phyloP scores from a whole-genome alignment of 441 rosid species.

The Bocquillonia castaneifolia region DNA sequence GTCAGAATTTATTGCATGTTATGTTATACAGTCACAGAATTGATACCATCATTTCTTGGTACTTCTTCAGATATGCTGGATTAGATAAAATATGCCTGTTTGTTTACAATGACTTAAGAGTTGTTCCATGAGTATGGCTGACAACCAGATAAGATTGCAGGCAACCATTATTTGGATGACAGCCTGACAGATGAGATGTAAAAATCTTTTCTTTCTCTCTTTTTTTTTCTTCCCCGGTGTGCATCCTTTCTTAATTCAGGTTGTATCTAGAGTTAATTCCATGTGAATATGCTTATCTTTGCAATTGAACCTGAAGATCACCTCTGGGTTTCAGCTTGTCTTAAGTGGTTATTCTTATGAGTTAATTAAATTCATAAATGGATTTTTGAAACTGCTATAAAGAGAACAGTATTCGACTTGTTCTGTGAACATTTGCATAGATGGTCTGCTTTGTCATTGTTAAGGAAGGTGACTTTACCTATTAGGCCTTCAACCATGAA shows the following conservation, averaged over 20 bases:
- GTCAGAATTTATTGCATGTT: not conserved
- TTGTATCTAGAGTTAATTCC: not conserved
- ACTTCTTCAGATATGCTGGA: not conserved
- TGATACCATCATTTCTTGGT: not conserved
- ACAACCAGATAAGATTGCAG: not conserved
- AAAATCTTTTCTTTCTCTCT: not conserved
- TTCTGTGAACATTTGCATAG: not conserved
- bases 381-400: not conserved
- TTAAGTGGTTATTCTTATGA: not conserved
- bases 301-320: not conserved
- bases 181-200: not conserved
- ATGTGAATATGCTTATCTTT: not conserved
- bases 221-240: not conserved
- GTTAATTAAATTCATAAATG: not conserved
- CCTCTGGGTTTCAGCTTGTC: not conserved
- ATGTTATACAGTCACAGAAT: not conserved
- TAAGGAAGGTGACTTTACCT: not conserved
- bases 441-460: not conserved
- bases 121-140: not conserved
- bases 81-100: not conserved
- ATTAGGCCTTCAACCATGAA: no score
- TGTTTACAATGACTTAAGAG: not conserved
- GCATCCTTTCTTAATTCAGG: not conserved
- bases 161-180: not conserved
- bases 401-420: not conserved